Base-by-base conservation (phyloP, 192 early-diverging fungal species). In the Entomortierella chlamydospora region DNA sequence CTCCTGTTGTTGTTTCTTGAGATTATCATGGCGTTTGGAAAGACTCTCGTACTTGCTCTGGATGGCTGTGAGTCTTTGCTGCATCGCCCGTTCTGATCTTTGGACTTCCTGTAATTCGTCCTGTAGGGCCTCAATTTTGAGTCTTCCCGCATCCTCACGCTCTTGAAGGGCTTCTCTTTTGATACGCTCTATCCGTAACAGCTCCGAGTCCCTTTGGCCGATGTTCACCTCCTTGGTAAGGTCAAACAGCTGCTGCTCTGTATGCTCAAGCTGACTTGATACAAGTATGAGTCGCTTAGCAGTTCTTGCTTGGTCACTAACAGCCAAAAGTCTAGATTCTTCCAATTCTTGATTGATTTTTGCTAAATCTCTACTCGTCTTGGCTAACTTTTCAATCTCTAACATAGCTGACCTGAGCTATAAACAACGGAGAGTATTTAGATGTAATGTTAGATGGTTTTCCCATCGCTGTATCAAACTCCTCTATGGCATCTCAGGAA, bases 21-120 rank as follows among this genome's bases (percentile, higher is more conserved):
- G 62, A 61, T 70, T 79, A 18, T 79, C 76, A 33, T 79, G 76
- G 2, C 76, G 67, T 39, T 61, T 79, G 17, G 33, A 47, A 8
- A 79, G 57, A 2, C 68, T 79, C 34, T 79, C 76, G 41, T 66
- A 66, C 57, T 79, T 79, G 53, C 22, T 61, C 34, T 79, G 76
- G 18, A 79, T 37, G 8, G 53, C 55, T 9, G 29, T 12, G 0
- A 70, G 57, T 33, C 61, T 64, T 55, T 70, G 68, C 37, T 79
- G 76, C 4, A 79, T 45, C 10, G 58, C 17, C 20, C 63, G 65
- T 41, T 79, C 76, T 15, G 76, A 79, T 23, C 42, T 22, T 22
- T 79, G 76, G 1, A 52, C 61, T 7, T 79, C 76, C 56, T 70
- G 62, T 6, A 79, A 63, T 17, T 79, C 76, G 7, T 79, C 76